Evolutionary conservation across 2,329 filamentous ascomycete genomes (phyloP).

Genomic region (Rasamsonia emersonii): DNA sequence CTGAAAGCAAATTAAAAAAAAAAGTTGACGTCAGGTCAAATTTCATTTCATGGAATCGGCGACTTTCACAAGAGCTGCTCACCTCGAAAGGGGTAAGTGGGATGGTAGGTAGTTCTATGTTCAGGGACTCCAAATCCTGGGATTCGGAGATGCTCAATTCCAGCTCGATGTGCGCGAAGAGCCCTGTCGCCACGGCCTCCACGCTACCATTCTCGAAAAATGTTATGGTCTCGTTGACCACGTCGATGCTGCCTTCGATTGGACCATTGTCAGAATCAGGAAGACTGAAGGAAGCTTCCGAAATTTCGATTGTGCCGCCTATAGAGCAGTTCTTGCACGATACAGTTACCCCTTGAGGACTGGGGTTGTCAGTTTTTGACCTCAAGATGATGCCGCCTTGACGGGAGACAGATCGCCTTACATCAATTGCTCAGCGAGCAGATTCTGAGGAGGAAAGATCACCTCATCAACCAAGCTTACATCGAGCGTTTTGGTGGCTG

Average conservation of each 20-base stretch:
- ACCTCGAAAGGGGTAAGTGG: conserved; percentile 15
- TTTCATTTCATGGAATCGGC: too few species aligned
- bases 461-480: conserved; percentile 2
- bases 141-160: conserved; percentile 9
- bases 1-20: too few species aligned
- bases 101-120: conserved; percentile 12
- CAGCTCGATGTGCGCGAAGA: conserved; percentile 15
- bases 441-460: too few species aligned
- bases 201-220: conserved; percentile 14
- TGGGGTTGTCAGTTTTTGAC: too few species aligned
- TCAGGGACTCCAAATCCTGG: conserved; percentile 9
- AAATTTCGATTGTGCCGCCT: conserved; percentile 12
- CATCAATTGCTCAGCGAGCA: too few species aligned
- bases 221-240: conserved; percentile 6
- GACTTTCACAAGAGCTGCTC: conserved; percentile 5
- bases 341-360: conserved; percentile 12
- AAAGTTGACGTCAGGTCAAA: too few species aligned
- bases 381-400: too few species aligned
- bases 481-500: not conserved
- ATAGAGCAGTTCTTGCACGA: conserved; percentile 14
- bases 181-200: conserved; percentile 10
- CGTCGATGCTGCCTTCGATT: too few species aligned
- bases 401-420: too few species aligned
- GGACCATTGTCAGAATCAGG: conserved; percentile 6
- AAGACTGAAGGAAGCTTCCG: conserved; percentile 12